These are phyloP conservation scores for Globisporangium echinulatum DNA, from an alignment of 352 stramenopile species.

Conservation along the genomic window DNA sequence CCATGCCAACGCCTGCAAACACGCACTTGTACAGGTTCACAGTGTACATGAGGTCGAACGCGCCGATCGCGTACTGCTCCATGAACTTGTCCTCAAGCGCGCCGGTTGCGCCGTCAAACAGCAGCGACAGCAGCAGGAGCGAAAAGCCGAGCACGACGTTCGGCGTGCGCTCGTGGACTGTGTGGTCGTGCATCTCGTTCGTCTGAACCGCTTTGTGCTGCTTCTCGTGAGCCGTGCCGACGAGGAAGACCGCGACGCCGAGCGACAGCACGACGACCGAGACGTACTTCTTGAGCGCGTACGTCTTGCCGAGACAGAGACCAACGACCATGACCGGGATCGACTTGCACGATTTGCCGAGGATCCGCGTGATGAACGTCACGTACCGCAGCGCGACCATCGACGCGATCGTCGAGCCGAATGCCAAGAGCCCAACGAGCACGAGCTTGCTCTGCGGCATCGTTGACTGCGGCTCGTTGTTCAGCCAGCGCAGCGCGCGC, in stretches of 20 bases:
- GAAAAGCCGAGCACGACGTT: constrained; percentile 65
- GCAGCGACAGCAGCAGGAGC: constrained; percentile 60
- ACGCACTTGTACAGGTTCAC: constrained; percentile 82
- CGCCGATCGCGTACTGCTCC: constrained; percentile 70
- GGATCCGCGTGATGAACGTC: constrained; percentile 79
- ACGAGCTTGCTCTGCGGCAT: constrained; percentile 66
- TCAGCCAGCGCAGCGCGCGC: constrained; percentile 41
- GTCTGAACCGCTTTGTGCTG: constrained; percentile 35
- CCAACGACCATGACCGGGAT: constrained; percentile 84
- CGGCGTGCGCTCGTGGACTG: constrained; percentile 43
- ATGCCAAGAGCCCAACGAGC: constrained; percentile 60
- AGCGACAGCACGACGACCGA: constrained; percentile 68
- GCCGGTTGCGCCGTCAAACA: constrained; percentile 76
- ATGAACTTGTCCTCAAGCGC: constrained; percentile 82
- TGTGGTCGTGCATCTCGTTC: constrained; percentile 36
- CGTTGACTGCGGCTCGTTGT: constrained; percentile 63
- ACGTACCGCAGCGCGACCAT: constrained; percentile 82
- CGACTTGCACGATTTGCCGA: constrained; percentile 86
- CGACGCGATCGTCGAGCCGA: constrained; percentile 75
- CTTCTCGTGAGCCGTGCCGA: constrained; percentile 70
- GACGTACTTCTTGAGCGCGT: constrained; percentile 76
- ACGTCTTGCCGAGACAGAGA: constrained; percentile 68
- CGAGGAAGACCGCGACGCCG: constrained; percentile 70
- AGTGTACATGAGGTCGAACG: constrained; percentile 86
- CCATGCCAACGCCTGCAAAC: constrained; percentile 62